Conservation (phyloP, 768 basidiomycete species). For the Pisolithus sp. region DNA sequence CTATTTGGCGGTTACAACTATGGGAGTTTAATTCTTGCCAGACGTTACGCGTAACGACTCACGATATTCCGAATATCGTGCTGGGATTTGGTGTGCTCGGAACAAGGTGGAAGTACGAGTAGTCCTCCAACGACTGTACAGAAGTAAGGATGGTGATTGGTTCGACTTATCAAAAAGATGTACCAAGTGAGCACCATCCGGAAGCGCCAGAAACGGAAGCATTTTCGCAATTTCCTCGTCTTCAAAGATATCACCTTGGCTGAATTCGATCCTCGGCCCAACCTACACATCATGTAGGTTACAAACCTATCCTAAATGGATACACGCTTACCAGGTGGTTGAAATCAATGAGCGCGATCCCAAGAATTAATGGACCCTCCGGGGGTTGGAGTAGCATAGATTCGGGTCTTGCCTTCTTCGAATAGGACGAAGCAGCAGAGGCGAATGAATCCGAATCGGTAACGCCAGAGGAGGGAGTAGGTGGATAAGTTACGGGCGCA, state of each 20-base stretch:
- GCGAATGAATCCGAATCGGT: constrained; percentile 53
- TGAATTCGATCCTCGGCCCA: constrained; percentile 88
- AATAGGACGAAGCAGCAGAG: constrained; percentile 51
- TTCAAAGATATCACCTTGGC: constrained; percentile 68
- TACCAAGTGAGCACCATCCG: constrained; percentile 94
- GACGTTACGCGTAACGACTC: constrained; percentile 4
- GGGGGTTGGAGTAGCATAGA: constrained; percentile 62
- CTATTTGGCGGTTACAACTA: constrained; percentile 94
- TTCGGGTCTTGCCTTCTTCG: constrained; percentile 70
- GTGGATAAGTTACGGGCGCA: constrained; percentile 52
- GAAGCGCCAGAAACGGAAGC: constrained; percentile 91
- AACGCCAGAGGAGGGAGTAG: constrained; percentile 37
- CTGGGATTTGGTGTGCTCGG: constrained; percentile 61
- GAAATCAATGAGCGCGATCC: constrained; percentile 91
- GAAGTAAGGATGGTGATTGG: constrained; percentile 3
- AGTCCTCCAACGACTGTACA: constrained; percentile 58
- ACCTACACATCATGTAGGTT: constrained; percentile 43
- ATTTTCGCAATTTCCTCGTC: constrained; percentile 82
- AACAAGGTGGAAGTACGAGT: constrained; percentile 92
- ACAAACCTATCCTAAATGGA: constrained; percentile 6
- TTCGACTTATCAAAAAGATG: background rate
- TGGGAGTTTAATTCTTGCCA: constrained; percentile 1
- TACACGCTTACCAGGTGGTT: constrained; percentile 72
- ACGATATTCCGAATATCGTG: constrained; percentile 97
- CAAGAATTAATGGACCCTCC: constrained; percentile 58